These are phyloP conservation scores for Pyronema domesticum DNA, from an alignment of 495 filamentous ascomycete species.

Conservation along the genomic window DNA sequence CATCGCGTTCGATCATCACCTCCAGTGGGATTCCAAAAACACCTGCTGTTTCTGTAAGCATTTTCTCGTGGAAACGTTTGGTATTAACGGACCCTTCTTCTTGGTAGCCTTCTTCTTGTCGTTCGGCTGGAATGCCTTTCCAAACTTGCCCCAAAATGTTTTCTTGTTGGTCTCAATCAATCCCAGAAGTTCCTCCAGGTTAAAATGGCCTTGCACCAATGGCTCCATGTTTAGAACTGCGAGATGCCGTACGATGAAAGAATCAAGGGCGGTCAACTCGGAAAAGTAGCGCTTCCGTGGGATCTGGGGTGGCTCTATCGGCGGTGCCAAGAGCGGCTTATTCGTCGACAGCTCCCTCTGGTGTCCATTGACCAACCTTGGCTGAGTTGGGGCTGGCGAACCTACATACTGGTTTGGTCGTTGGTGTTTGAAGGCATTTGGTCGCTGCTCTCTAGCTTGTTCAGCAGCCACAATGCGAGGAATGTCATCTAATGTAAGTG, in stretches of 20 bases:
- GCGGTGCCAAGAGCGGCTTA: constrained; percentile 32
- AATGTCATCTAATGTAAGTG: constrained; percentile 87
- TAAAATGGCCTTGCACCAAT: constrained; percentile 73
- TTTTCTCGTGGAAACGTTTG: constrained; percentile 14
- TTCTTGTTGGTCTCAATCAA: constrained; percentile 86
- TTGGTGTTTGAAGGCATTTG: constrained; percentile 62
- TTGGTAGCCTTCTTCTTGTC: constrained; percentile 61
- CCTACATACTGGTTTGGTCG: constrained; percentile 55
- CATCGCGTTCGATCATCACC: constrained; percentile 74
- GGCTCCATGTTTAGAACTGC: constrained; percentile 93
- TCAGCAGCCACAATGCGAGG: constrained; percentile 92
- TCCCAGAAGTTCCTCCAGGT: constrained; percentile 80
- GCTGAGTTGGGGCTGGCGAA: constrained; percentile 38
- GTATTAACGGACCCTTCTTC: constrained; percentile 51
- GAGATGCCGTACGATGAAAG: constrained; percentile 90
- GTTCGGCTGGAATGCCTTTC: constrained; percentile 58
- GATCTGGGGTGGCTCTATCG: constrained; percentile 29
- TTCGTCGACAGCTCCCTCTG: constrained; percentile 57
- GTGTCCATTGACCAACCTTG: constrained; percentile 44
- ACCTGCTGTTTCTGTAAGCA: constrained; percentile 24
- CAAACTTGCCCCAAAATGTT: constrained; percentile 95
- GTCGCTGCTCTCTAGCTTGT: constrained; percentile 79
- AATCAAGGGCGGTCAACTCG: constrained; percentile 84
- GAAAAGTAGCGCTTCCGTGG: constrained; percentile 72
- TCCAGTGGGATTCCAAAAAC: constrained; percentile 80